phyloP scores from a whole-genome alignment of 2,329 filamentous ascomycete genomes.

The Alternaria longipes region DNA sequence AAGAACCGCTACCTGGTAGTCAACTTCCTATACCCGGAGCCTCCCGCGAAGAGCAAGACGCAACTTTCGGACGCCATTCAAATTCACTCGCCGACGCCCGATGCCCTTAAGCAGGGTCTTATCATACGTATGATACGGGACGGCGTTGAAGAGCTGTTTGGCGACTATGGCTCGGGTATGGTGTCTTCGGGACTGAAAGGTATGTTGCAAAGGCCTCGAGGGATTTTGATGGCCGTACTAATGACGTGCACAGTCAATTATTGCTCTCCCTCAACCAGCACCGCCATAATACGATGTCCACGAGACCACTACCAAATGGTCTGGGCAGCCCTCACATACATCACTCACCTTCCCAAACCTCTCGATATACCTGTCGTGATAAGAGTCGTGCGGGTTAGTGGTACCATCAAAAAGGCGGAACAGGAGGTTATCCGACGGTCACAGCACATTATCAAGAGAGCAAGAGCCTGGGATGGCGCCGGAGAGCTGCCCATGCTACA shows the following conservation, averaged over 20 bases:
- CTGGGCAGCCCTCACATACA: conserved; percentile 87
- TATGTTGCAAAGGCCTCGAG: conserved; percentile 46
- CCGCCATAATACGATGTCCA: conserved; percentile 86
- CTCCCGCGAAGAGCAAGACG: conserved; percentile 47
- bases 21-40: conserved; percentile 85
- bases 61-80: conserved; percentile 69
- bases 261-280: conserved; percentile 88
- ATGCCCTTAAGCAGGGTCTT: conserved; percentile 71
- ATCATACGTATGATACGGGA: conserved; percentile 71
- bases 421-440: conserved; percentile 86
- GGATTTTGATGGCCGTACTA: background rate
- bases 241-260: conserved; percentile 77
- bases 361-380: conserved; percentile 76
- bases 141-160: conserved; percentile 56
- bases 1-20: conserved; percentile 97
- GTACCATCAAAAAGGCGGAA: conserved; percentile 91
- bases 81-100: conserved; percentile 81
- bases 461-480: conserved; percentile 58
- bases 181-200: conserved; percentile 74
- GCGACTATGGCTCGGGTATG: conserved; percentile 86
- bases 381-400: conserved; percentile 85
- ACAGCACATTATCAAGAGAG: conserved; percentile 73
- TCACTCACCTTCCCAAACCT: conserved; percentile 71
- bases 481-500: conserved; percentile 24
- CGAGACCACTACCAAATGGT: conserved; percentile 85